A percentile compares a stretch with the other conserved stretches of the same genome.
Evolutionary conservation across 2,329 filamentous ascomycete genomes (phyloP).

Genomic region (Colletotrichum incanum): DNA sequence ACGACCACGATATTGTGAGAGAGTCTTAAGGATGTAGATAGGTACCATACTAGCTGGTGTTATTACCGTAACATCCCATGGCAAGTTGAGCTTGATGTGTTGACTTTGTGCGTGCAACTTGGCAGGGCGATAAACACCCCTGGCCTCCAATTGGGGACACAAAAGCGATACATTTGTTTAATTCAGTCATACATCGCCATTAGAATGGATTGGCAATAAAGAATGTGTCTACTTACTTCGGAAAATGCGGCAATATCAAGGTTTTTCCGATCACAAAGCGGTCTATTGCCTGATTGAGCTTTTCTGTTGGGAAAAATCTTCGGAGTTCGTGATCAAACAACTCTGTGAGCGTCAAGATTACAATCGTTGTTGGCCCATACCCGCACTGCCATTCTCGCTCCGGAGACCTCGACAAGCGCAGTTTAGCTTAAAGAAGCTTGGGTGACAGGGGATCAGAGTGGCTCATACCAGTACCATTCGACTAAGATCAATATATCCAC

Average conservation of each 20-base stretch:
- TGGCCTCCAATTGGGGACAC: rapidly evolving
- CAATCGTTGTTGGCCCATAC: no score
- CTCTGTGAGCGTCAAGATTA: no score
- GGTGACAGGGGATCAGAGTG: neutral
- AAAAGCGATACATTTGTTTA: neutral
- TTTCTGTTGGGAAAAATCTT: no score
- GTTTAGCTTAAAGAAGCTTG: neutral
- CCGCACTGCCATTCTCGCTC: no score
- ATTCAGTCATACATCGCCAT: neutral
- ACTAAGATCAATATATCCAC: neutral
- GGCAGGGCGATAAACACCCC: neutral
- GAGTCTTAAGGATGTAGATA: neutral
- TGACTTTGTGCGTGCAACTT: neutral
- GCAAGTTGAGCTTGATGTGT: neutral
- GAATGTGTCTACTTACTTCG: neutral
- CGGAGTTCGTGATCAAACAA: no score
- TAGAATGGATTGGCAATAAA: neutral
- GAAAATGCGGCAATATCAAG: neutral
- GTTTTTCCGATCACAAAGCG: neutral
- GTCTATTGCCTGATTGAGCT: neutral
- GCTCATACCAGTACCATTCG: neutral
- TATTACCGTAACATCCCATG: neutral
- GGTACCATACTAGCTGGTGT: neutral
- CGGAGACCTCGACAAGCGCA: no score
- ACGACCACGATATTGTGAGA: constrained; percentile 43